Base-by-base conservation (phyloP, 805 yeast species). In the Vanderwaltozyma verrucispora region DNA sequence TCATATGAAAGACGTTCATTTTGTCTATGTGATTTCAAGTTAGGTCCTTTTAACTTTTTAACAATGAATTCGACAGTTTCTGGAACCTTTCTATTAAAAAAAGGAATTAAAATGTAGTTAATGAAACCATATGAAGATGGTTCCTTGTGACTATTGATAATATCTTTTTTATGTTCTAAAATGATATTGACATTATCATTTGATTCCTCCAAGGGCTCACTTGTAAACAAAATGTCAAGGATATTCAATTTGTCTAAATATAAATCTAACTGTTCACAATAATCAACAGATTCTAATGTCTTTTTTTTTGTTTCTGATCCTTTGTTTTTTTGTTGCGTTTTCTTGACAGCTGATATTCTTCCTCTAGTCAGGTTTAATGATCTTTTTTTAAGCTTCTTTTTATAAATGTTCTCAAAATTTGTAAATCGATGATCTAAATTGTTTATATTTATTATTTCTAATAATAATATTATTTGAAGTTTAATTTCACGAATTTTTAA, bases 401-500 rank as follows among this genome's bases (percentile, higher is more conserved):
- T 39, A 30, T 51, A 47, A 42, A 47, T 29, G 33, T 39, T 28
- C 38, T 57, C 47, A 64, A 56, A 48, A 58, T 65, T 15, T 44
- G 56, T 19, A 41, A 50, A 50, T 60, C 71, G 43, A 1, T 32
- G 17, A 37, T 67, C 68, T 7, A 65, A 42, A 5, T 51, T 53
- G 39, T 61, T 50, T 10, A 58, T 33, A 17, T 52, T 44, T 3
- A 75, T 51, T 3, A 72, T 38, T 44, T 76, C 81, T 29, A 75
- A 45, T 2, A 71, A 43, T 1, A 74, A 42, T 2, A 76, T 45
- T 0, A 74, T 58, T 47, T 76, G 81, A 24, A 76, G 49, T 43
- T 74, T 78, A 1, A 77, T 70, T 44, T 75, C 81, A 26, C 80
- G 56, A 2, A 71, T 60, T 43, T 74, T 75, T 40, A 75, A 56